Base-by-base conservation (phyloP, 495 filamentous ascomycete genomes). In the Xylaria longipes region DNA sequence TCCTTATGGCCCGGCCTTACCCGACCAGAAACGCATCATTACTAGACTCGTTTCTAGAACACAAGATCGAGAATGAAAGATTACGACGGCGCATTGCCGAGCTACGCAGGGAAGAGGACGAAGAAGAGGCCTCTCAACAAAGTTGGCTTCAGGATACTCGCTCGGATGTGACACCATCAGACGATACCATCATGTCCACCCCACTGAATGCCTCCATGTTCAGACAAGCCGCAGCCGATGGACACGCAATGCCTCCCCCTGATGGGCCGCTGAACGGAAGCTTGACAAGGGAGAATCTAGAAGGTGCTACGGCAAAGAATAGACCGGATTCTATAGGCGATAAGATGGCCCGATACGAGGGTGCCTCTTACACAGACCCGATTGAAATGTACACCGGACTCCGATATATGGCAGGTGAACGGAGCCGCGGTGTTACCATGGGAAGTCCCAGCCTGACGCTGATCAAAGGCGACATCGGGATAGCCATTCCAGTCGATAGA, bases 51-150 rank as follows among this genome's bases (percentile, higher is more conserved):
- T 98, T 97, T 72, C 84, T 99, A 17, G 96, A 99, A 80, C 95
- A 98, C 82, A 98, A 98, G 80, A 94, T 98, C 61, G 96, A 98
- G 80, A 98, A 99, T 75, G 94, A 97, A 80, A 89, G 96, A 22
- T 80, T 99, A 48, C 88, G 86, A 69, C 92, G 93, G 72, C 89
- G 92, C 43, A 97, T 99, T 70, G 89, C 90, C 17, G 94, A 97
- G 76, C 86, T 99, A 50, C 91, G 90, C 74, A 86, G 89, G 72
- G 96, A 98, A 80, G 95, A 97, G 79, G 89, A 91, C 66, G 96
- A 97, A 58, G 83, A 79, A 37, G 86, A 87, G 27, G 84, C 87
- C 46, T 81, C 84, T 8, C 83, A 87, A 61, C 78, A 81, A 61
- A 81, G 82, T 27, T 89, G 85, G 85, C 77, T 81, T 39, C 84